These are phyloP conservation scores for Jatropha podagrica DNA, from an alignment of 441 rosid species.

Conservation along the genomic window DNA sequence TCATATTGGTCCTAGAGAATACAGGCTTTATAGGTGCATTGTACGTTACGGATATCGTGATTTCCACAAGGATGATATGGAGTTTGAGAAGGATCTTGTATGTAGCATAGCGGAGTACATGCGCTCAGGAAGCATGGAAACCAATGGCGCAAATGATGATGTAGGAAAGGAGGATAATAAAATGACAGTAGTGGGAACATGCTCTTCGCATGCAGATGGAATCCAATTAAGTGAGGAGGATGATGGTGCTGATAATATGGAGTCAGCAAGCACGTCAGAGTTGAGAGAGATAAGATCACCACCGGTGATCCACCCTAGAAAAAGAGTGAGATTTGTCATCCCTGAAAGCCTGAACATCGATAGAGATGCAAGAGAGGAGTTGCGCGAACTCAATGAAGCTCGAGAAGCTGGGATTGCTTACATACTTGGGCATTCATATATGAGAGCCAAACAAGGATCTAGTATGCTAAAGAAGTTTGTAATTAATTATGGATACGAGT, in stretches of 20 bases:
- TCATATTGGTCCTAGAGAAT: constrained; percentile 69
- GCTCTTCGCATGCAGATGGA: constrained; percentile 60
- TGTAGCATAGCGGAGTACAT: constrained; percentile 87
- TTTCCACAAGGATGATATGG: constrained; percentile 79
- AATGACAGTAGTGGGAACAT: constrained; percentile 88
- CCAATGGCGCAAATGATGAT: constrained; percentile 26
- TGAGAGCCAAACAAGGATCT: constrained; percentile 85
- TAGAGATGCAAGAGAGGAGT: constrained; percentile 54
- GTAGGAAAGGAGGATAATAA: constrained; percentile 44
- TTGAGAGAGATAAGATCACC: constrained; percentile 61
- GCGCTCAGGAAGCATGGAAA: constrained; percentile 48
- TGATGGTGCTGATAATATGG: constrained; percentile 25
- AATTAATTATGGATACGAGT: constrained; percentile 71
- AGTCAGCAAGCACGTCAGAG: constrained; percentile 59
- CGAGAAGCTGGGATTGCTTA: constrained; percentile 89
- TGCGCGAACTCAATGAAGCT: constrained; percentile 77
- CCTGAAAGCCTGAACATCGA: constrained; percentile 80
- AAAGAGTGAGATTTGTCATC: constrained; percentile 71
- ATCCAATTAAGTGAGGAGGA: constrained; percentile 53
- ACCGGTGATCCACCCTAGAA: constrained; percentile 37
- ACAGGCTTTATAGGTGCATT: constrained; percentile 80
- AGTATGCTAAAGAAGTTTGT: constrained; percentile 64
- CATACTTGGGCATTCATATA: constrained; percentile 80
- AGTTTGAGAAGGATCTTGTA: constrained; percentile 87
- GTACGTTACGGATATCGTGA: constrained; percentile 88